phyloP scores from a whole-genome alignment of 2,329 filamentous ascomycete species.

The Ophiostoma sp. region DNA sequence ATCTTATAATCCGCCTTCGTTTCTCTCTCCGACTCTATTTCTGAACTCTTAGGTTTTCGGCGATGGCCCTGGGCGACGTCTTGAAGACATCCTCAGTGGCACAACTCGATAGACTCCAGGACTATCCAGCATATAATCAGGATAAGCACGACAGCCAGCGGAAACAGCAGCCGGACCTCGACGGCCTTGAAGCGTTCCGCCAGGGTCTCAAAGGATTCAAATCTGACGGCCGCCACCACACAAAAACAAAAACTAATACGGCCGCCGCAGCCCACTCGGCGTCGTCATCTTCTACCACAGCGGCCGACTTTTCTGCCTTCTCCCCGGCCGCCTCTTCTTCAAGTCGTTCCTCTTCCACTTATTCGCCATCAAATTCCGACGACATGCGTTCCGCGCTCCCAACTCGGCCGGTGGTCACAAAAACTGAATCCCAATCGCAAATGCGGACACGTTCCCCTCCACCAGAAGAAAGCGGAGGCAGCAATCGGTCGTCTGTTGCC shows the following conservation, averaged over 20 bases:
- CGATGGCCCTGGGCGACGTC: conserved; percentile 28
- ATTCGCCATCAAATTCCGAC: neutral
- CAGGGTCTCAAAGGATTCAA: conserved; percentile 19
- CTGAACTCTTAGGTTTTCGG: conserved; percentile 22
- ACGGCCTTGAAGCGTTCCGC: conserved; percentile 19
- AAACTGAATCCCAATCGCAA: conserved; percentile 19
- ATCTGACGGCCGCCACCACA: neutral
- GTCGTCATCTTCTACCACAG: neutral
- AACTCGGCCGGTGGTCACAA: conserved; percentile 29
- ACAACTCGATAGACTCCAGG: conserved; percentile 21
- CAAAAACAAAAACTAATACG: neutral
- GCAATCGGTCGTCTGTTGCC: conserved; percentile 21
- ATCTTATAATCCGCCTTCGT: neutral
- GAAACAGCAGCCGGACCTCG: conserved; percentile 5
- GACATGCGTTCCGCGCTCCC: conserved; percentile 30
- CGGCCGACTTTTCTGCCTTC: neutral
- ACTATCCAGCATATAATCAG: conserved; percentile 7
- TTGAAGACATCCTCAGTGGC: conserved; percentile 26
- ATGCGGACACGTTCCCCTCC: conserved; percentile 28
- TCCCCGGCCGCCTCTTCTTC: conserved; percentile 4
- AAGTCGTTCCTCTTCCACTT: neutral
- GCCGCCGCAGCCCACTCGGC: neutral
- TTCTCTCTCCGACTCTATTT: neutral
- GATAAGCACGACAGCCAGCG: neutral
- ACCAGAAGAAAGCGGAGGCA: conserved; percentile 27